Evolutionary conservation across 1,284 basidiomycete genomes (phyloP).

Genomic region (Lentinus polychrous): DNA sequence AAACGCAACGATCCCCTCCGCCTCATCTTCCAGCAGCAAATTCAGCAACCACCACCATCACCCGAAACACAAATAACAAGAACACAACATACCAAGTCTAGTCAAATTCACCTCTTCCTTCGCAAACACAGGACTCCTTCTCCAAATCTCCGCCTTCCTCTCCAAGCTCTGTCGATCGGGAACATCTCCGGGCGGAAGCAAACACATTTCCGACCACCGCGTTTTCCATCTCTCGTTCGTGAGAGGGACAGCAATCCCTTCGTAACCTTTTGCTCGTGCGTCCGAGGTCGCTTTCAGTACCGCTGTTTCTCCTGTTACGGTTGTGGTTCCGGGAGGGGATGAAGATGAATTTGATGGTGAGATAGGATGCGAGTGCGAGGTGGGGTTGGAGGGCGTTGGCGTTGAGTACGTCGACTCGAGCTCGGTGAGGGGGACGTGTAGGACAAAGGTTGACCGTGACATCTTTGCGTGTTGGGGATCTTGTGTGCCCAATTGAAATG

Average conservation of each 20-base stretch:
- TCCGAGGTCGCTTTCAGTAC: slow-evolving; percentile 44
- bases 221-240: slow-evolving; percentile 84
- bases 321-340: not conserved
- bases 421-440: not conserved
- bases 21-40: slow-evolving; percentile 61
- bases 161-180: slow-evolving; percentile 52
- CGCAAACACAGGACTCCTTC: slow-evolving; percentile 73
- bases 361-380: not conserved
- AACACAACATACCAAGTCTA: slow-evolving; percentile 57
- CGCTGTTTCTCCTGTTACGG: slow-evolving; percentile 31
- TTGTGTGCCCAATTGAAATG: no score
- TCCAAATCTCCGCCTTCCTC: slow-evolving; percentile 83
- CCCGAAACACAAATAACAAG: not conserved
- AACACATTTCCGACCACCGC: slow-evolving; percentile 87
- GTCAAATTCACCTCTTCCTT: slow-evolving; percentile 87
- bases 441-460: not conserved
- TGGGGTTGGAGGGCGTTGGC: no score
- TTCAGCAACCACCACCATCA: not conserved
- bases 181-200: slow-evolving; percentile 49
- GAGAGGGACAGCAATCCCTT: slow-evolving; percentile 73
- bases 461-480: no score
- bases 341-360: not conserved
- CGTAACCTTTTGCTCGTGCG: slow-evolving; percentile 53
- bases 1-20: slow-evolving; percentile 70
- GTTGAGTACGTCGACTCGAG: no score